phyloP scores from a whole-genome alignment of 495 filamentous ascomycete species.

The Barbatosphaeria neglecta region DNA sequence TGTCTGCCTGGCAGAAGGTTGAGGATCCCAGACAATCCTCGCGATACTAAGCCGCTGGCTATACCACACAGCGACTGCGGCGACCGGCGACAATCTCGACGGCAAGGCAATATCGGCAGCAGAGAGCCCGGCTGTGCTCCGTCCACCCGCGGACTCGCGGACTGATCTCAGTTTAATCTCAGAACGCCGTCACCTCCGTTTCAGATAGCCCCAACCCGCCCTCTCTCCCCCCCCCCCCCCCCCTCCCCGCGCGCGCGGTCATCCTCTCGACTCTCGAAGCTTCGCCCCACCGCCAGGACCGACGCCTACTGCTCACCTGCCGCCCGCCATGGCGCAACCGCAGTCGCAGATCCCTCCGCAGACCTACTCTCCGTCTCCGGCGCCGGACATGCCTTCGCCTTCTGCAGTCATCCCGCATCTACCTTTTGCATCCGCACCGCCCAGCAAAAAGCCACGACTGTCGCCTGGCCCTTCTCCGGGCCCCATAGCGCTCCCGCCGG shows the following conservation, averaged over 20 bases:
- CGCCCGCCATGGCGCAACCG: conserved; percentile 52
- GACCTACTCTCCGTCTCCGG: conserved; percentile 38
- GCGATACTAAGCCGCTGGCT: too few species aligned
- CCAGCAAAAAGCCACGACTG: conserved; percentile 55
- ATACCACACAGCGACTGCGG: too few species aligned
- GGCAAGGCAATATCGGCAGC: too few species aligned
- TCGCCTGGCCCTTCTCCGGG: conserved; percentile 45
- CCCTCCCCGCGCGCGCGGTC: background rate
- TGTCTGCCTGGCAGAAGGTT: too few species aligned
- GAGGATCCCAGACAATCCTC: too few species aligned
- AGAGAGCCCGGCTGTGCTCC: too few species aligned
- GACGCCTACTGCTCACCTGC: background rate
- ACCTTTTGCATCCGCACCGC: conserved; percentile 28
- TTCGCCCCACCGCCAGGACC: too few species aligned
- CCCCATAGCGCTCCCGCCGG: conserved; percentile 19
- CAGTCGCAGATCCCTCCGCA: conserved; percentile 38
- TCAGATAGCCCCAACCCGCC: too few species aligned
- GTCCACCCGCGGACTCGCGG: too few species aligned
- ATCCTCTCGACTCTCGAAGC: conserved; percentile 1
- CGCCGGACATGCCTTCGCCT: conserved; percentile 18
- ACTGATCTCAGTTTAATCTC: background rate
- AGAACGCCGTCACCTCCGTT: too few species aligned
- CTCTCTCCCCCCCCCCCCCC: too few species aligned
- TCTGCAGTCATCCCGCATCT: conserved; percentile 12
- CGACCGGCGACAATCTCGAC: too few species aligned